Evolutionary conservation across 805 yeast species (phyloP), one percentile per base, ranked within the genome.

Genomic region (Kuraishia ogatae): DNA sequence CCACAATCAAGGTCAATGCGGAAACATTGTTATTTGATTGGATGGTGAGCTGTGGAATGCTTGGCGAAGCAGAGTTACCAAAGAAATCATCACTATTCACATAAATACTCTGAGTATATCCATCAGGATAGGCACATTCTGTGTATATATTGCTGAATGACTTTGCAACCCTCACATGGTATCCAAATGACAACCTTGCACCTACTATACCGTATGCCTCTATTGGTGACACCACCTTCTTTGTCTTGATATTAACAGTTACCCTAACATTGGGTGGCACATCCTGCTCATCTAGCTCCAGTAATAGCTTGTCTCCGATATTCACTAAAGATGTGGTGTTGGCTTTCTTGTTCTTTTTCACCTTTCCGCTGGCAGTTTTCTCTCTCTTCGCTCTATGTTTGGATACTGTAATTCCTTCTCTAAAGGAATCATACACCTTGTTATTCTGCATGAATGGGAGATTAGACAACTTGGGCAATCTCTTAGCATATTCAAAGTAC

Each of bases 201-300:
- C 92, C 91, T 13, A 74, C 70, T 43, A 72, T 69, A 1, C 86
- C 88, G 60, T 89, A 87, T 0, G 94, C 96, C 52, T 79, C 83
- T 11, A 72, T 60, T 7, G 94, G 89, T 0, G 89, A 80, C 0
- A 89, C 94, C 13, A 89, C 80, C 54, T 77, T 78, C 53, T 76
- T 78, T 11, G 78, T 79, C 50, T 80, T 72, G 10, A 83, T 59
- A 62, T 92, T 89, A 1, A 92, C 89, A 0, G 96, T 89, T 10
- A 92, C 96, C 60, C 96, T 74, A 17, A 86, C 89, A 61, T 87
- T 83, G 0, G 82, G 78, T 2, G 96, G 96, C 2, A 89, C 84
- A 56, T 83, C 83, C 59, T 79, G 80, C 7, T 74, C 71, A 7
- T 68, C 68, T 53, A 91, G 74, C 64, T 85, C 85, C 35, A 91